A percentile compares a stretch with the other conserved stretches of the same genome.
Evolutionary conservation across 768 basidiomycete species (phyloP).

Genomic region (Favolaschia claudopus): DNA sequence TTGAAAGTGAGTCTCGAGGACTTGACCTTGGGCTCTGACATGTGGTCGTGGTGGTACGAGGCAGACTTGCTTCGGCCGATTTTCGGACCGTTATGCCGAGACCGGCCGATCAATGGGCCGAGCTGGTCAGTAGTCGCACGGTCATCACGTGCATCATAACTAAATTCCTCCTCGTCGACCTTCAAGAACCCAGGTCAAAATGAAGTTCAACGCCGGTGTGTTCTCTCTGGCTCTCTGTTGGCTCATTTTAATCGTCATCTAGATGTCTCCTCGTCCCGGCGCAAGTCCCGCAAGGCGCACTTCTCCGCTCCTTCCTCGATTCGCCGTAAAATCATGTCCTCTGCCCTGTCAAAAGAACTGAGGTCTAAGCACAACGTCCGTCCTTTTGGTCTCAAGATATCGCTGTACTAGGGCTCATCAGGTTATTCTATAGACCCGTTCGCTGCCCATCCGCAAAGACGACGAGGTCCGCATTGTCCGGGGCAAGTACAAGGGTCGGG

Average conservation of each 20-base stretch:
- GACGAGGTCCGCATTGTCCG: slow-evolving; percentile 97
- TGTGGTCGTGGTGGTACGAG: neutral
- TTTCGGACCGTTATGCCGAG: too few relatives aligned
- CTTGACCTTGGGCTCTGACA: slow-evolving; percentile 54
- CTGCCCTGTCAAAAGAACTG: slow-evolving; percentile 94
- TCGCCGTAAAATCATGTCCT: slow-evolving; percentile 98
- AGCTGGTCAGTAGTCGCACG: too few relatives aligned
- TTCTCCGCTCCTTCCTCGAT: slow-evolving; percentile 94
- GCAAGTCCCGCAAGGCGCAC: slow-evolving; percentile 99
- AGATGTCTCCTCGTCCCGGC: slow-evolving; percentile 93
- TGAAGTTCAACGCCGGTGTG: slow-evolving; percentile 86
- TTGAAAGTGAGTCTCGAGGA: slow-evolving; percentile 88
- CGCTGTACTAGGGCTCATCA: slow-evolving; percentile 1
- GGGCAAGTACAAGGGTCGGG: slow-evolving; percentile 98
- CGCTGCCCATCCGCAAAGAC: slow-evolving; percentile 95
- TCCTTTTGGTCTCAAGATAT: slow-evolving; percentile 20
- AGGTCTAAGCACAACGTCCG: slow-evolving; percentile 90
- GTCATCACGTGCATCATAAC: slow-evolving; percentile 68
- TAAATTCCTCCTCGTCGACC: too few relatives aligned
- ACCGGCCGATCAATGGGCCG: too few relatives aligned
- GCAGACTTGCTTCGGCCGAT: neutral
- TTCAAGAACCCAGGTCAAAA: slow-evolving; percentile 46
- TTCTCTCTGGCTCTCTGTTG: slow-evolving; percentile 38
- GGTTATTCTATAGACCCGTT: slow-evolving; percentile 67
- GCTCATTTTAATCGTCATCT: slow-evolving; percentile 26